Evolutionary conservation across 2,329 filamentous ascomycete species (phyloP).

Genomic region (Pyricularia sp.): DNA sequence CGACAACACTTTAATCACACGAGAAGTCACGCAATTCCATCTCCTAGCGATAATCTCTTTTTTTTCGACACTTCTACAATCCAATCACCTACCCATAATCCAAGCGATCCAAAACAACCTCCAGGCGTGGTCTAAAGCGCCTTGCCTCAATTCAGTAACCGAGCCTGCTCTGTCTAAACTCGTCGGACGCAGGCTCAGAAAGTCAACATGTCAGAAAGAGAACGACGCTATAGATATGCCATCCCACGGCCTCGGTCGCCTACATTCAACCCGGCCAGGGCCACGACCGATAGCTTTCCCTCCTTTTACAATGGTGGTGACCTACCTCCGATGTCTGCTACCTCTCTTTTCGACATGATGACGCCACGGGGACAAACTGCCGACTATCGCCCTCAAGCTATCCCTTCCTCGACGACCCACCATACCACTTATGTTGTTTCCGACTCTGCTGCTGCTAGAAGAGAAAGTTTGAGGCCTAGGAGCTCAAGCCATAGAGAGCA

Average conservation of each 20-base stretch:
- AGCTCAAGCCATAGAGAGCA: conserved; percentile 34
- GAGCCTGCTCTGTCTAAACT: background rate
- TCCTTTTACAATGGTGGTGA: conserved; percentile 1
- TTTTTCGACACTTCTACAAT: background rate
- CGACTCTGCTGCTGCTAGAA: conserved; percentile 26
- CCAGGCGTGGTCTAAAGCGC: background rate
- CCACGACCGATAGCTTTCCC: conserved; percentile 1
- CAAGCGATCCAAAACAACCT: background rate
- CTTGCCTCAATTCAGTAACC: background rate
- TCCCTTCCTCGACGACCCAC: conserved; percentile 26
- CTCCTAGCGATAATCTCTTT: background rate
- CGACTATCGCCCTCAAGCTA: conserved; percentile 20
- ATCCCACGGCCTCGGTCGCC: conserved; percentile 3
- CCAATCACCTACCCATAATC: background rate
- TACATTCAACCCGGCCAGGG: conserved; percentile 2
- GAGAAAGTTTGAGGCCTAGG: conserved; percentile 13
- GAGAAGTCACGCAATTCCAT: background rate
- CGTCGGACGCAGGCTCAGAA: background rate
- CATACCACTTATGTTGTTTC: conserved; percentile 44
- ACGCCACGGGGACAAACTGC: conserved; percentile 6
- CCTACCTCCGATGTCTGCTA: background rate
- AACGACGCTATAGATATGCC: conserved; percentile 2
- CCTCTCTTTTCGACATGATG: conserved; percentile 1
- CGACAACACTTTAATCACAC: background rate
- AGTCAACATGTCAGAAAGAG: conserved; percentile 1